Conservation (phyloP, 345 rosid genomes). For the Raphanus sativus region DNA sequence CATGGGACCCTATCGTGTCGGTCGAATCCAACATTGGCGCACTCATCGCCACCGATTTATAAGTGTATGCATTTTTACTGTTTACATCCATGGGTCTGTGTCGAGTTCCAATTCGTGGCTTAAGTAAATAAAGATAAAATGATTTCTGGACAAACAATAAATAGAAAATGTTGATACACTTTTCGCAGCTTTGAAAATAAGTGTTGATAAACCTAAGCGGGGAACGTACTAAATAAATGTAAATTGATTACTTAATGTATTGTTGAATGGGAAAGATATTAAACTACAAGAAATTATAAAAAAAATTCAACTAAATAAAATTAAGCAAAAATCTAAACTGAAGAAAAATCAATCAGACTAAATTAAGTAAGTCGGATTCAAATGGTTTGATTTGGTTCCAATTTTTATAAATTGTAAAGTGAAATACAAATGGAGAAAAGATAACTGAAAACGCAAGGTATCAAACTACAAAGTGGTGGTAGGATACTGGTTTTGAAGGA, state of each 20-base stretch:
- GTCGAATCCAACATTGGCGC: conserved; percentile 16
- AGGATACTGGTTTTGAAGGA: no score
- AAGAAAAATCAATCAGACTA: neutral
- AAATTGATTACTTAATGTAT: neutral
- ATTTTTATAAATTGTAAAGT: neutral
- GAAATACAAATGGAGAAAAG: neutral
- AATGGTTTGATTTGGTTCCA: neutral
- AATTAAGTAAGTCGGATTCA: neutral
- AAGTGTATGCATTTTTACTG: conserved; percentile 4
- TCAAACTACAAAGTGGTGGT: no score
- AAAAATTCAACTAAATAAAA: neutral
- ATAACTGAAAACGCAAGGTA: no score
- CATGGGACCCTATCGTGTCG: conserved; percentile 26
- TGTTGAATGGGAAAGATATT: neutral
- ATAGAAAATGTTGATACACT: neutral
- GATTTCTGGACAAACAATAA: neutral
- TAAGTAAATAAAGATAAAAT: neutral
- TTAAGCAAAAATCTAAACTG: neutral
- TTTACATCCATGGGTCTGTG: conserved; percentile 2
- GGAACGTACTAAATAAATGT: neutral
- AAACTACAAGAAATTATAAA: no score
- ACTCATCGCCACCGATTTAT: neutral
- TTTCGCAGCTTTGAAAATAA: neutral
- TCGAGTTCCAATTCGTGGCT: conserved; percentile 9
- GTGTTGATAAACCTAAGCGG: neutral